Conservation (phyloP, 2,329 filamentous ascomycete species). For the Arachnomyces sp. region DNA sequence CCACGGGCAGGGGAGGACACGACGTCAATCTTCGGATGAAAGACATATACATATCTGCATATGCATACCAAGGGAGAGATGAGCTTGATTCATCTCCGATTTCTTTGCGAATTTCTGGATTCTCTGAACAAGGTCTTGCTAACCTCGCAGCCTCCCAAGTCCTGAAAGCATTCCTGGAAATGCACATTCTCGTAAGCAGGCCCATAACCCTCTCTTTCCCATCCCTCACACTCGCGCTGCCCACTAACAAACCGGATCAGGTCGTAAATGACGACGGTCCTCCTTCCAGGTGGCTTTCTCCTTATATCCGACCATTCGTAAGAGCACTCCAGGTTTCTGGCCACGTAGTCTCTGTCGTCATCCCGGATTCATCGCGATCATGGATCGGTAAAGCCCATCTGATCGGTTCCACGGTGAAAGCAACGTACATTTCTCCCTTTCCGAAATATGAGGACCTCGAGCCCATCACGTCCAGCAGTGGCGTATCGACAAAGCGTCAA, state of each 20-base stretch:
- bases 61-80: no score
- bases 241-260: conserved; percentile 15
- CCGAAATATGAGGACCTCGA: conserved; percentile 38
- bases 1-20: no score
- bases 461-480: conserved; percentile 52
- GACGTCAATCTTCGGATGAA: no score
- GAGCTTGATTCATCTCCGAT: no score
- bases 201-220: not conserved
- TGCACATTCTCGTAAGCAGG: conserved; percentile 42
- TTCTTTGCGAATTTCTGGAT: no score
- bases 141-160: not conserved
- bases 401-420: conserved; percentile 74
- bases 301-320: conserved; percentile 66
- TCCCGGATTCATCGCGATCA: conserved; percentile 79
- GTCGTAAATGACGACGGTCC: conserved; percentile 66
- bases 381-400: conserved; percentile 97
- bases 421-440: conserved; percentile 61
- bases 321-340: conserved; percentile 61
- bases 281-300: conserved; percentile 62
- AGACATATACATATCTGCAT: no score
- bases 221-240: conserved; percentile 7
- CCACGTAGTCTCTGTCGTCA: conserved; percentile 76
- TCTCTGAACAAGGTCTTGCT: no score
- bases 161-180: conserved; percentile 11
- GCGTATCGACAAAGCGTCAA: conserved; percentile 20